Evolutionary conservation across 768 basidiomycete species (phyloP).

Genomic region (Paxillus ammoniavirescens): DNA sequence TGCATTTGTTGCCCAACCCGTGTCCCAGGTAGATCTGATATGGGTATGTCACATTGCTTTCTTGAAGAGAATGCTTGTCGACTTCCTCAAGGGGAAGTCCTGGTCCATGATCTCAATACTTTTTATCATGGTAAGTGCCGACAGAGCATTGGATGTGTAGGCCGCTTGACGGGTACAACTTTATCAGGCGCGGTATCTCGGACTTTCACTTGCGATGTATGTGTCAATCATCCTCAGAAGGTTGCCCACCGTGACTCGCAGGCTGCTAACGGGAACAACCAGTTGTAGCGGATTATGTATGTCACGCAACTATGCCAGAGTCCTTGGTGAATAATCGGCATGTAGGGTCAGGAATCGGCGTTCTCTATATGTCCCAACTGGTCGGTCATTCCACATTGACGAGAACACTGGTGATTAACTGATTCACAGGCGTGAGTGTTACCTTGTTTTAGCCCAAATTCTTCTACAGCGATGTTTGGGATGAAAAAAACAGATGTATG

Average conservation of each 20-base stretch:
- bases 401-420: neutral
- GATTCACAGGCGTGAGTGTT: slow-evolving; percentile 4
- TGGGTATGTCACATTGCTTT: slow-evolving; percentile 10
- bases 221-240: neutral
- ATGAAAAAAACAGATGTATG: slow-evolving; percentile 3
- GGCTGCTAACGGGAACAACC: neutral
- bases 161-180: neutral
- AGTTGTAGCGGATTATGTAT: slow-evolving; percentile 2
- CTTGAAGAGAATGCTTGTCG: neutral
- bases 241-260: neutral
- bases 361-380: neutral
- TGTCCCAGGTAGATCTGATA: slow-evolving; percentile 4
- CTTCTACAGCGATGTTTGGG: too few relatives aligned
- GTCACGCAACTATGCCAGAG: neutral
- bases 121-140: slow-evolving; percentile 9
- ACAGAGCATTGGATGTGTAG: too few relatives aligned
- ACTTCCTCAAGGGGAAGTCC: slow-evolving; percentile 4
- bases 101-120: slow-evolving; percentile 11
- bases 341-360: neutral
- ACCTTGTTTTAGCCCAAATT: too few relatives aligned
- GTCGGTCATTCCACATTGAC: neutral
- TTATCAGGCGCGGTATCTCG: slow-evolving; percentile 7
- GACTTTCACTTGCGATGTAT: slow-evolving; percentile 6
- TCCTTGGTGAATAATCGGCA: neutral
- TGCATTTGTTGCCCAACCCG: neutral